These are phyloP conservation scores for Cryphonectria radicalis DNA, from an alignment of 2,329 filamentous ascomycete species.

Conservation along the genomic window DNA sequence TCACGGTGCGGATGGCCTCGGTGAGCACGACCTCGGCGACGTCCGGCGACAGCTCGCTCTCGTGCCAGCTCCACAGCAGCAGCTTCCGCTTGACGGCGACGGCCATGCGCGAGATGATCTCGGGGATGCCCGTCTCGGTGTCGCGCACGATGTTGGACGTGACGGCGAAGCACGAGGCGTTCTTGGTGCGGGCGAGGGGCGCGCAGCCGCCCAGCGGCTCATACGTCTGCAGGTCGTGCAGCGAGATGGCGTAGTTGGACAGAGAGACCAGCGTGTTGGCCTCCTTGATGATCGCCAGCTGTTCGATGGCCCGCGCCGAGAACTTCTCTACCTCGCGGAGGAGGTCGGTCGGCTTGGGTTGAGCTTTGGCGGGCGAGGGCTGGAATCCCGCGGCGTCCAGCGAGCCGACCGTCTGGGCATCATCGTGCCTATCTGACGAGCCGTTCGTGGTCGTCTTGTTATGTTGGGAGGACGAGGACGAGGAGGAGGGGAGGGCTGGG, in stretches of 20 bases:
- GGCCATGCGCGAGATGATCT: constrained; percentile 88
- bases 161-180: constrained; percentile 87
- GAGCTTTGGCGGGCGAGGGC: constrained; percentile 36
- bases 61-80: constrained; percentile 92
- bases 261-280: constrained; percentile 89
- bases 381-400: constrained; percentile 31
- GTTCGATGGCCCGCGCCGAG: constrained; percentile 85
- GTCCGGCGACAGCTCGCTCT: constrained; percentile 78
- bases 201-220: constrained; percentile 63
- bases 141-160: constrained; percentile 97
- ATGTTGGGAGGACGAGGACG: constrained; percentile 46
- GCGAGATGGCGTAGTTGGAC: constrained; percentile 85
- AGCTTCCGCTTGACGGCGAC: constrained; percentile 92
- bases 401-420: constrained; percentile 17
- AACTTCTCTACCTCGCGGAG: constrained; percentile 94
- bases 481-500: constrained; percentile 41
- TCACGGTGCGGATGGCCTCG: constrained; percentile 84
- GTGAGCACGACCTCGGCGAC: constrained; percentile 77
- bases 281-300: constrained; percentile 94
- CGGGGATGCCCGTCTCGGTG: constrained; percentile 80
- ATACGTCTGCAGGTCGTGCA: constrained; percentile 88
- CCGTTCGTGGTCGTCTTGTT: constrained; percentile 38
- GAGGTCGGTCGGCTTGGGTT: constrained; percentile 69
- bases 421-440: constrained; percentile 31
- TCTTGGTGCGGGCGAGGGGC: constrained; percentile 77